Percentiles rank a stretch among this genome's conserved stretches.
Evolutionary conservation across 1,139 yeast genomes (phyloP).

Genomic region (Debaryomyces nepalensis): DNA sequence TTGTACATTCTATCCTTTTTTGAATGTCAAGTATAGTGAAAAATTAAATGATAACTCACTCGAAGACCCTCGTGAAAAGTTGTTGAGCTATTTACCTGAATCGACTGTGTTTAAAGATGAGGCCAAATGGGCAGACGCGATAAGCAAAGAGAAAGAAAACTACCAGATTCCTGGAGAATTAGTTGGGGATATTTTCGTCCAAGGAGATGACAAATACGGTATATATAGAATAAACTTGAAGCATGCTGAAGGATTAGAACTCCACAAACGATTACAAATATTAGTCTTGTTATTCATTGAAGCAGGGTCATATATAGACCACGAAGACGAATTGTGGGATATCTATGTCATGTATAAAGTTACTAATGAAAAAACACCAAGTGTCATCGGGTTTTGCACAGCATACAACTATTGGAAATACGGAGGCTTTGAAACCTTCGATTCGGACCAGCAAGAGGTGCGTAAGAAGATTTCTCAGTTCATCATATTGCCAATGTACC

Average conservation of each 20-base stretch:
- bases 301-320: slow-evolving; percentile 90
- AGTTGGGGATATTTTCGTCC: slow-evolving; percentile 36
- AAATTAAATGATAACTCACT: slow-evolving; percentile 57
- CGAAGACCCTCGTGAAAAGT: slow-evolving; percentile 54
- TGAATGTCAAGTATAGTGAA: slow-evolving; percentile 59
- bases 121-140: slow-evolving; percentile 62
- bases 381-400: slow-evolving; percentile 79
- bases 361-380: slow-evolving; percentile 38
- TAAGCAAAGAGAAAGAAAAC: slow-evolving; percentile 50
- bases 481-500: slow-evolving; percentile 79
- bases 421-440: slow-evolving; percentile 61
- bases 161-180: slow-evolving; percentile 55
- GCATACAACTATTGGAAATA: slow-evolving; percentile 86
- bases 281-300: slow-evolving; percentile 85
- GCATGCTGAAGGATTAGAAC: slow-evolving; percentile 47
- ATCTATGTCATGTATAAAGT: slow-evolving; percentile 56
- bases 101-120: slow-evolving; percentile 67
- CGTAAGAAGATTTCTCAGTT: slow-evolving; percentile 89
- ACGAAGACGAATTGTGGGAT: slow-evolving; percentile 75
- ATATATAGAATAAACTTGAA: slow-evolving; percentile 46
- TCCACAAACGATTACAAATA: slow-evolving; percentile 76
- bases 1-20: slow-evolving; percentile 48
- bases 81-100: slow-evolving; percentile 64
- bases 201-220: slow-evolving; percentile 35
- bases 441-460: slow-evolving; percentile 43